These are phyloP conservation scores for Metarhizium sp. DNA, from an alignment of 2,329 filamentous ascomycete species.

Conservation along the genomic window DNA sequence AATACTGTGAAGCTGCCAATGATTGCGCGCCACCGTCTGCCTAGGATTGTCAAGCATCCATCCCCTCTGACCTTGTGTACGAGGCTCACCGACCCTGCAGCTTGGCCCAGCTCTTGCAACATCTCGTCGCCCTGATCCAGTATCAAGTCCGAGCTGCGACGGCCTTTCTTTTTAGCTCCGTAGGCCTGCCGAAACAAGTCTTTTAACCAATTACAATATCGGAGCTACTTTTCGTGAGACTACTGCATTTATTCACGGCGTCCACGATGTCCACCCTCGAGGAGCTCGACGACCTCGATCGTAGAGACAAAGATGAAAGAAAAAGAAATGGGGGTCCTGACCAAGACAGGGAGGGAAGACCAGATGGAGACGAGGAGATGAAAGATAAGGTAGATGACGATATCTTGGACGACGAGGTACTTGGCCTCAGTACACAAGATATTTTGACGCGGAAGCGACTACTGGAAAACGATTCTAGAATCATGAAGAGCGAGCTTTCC, in stretches of 20 bases:
- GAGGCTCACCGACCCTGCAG: constrained; percentile 1
- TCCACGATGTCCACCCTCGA: constrained; percentile 75
- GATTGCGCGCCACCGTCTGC: constrained; percentile 16
- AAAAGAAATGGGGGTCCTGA: constrained; percentile 25
- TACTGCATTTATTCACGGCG: not conserved
- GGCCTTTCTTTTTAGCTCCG: not conserved
- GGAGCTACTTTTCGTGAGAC: not conserved
- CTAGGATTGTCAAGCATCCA: constrained; percentile 5
- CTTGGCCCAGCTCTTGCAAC: not conserved
- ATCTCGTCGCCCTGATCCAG: not conserved
- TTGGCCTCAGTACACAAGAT: constrained; percentile 87
- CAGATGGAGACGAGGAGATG: constrained; percentile 80
- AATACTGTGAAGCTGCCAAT: not conserved
- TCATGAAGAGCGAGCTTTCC: constrained; percentile 97
- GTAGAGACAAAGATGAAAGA: constrained; percentile 66
- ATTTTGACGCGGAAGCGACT: constrained; percentile 84
- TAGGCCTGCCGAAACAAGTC: not conserved
- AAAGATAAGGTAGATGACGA: constrained; percentile 71
- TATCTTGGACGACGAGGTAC: constrained; percentile 84
- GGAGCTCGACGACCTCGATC: constrained; percentile 84
- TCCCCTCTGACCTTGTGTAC: no score
- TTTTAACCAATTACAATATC: not conserved
- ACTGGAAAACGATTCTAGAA: constrained; percentile 93
- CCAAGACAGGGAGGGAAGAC: constrained; percentile 33
- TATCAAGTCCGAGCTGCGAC: not conserved